phyloP scores from a whole-genome alignment of 352 stramenopile genomes.

The Phytophthora macrochlamydospora region DNA sequence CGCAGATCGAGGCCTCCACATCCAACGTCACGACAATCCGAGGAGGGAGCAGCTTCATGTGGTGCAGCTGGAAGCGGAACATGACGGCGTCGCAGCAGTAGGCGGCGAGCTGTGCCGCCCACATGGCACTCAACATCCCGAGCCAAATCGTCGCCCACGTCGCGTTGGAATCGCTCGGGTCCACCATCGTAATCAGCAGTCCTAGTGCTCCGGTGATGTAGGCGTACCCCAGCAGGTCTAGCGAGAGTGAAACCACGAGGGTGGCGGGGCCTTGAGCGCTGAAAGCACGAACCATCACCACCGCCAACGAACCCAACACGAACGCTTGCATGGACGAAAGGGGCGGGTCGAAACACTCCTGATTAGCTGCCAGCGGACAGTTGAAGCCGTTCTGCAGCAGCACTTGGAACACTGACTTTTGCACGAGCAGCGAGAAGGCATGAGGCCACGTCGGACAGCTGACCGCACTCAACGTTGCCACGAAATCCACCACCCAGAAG shows the following conservation, averaged over 20 bases:
- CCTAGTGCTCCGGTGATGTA: conserved; percentile 42
- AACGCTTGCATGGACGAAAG: conserved; percentile 46
- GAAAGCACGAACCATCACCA: conserved; percentile 37
- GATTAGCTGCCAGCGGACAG: conserved; percentile 30
- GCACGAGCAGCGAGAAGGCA: conserved; percentile 38
- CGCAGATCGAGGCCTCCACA: conserved; percentile 49
- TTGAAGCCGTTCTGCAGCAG: conserved; percentile 47
- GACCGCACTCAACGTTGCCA: conserved; percentile 36
- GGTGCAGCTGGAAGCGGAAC: conserved; percentile 53
- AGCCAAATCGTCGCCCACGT: conserved; percentile 49
- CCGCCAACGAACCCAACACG: conserved; percentile 30
- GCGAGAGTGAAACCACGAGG: conserved; percentile 37
- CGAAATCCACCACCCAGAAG: conserved; percentile 44
- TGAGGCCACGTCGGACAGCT: conserved; percentile 33
- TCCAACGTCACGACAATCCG: conserved; percentile 53
- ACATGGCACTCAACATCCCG: conserved; percentile 49
- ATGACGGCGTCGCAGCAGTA: conserved; percentile 59
- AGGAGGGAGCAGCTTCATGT: conserved; percentile 46
- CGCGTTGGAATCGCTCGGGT: conserved; percentile 34
- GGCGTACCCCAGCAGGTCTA: conserved; percentile 46
- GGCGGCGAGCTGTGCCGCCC: conserved; percentile 49
- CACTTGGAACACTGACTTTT: conserved; percentile 47
- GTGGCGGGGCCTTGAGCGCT: conserved; percentile 35
- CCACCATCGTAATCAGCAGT: conserved; percentile 47
- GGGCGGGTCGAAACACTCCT: conserved; percentile 20